Conservation (phyloP, 1,284 basidiomycete genomes). For the Porogramme epimiltina region DNA sequence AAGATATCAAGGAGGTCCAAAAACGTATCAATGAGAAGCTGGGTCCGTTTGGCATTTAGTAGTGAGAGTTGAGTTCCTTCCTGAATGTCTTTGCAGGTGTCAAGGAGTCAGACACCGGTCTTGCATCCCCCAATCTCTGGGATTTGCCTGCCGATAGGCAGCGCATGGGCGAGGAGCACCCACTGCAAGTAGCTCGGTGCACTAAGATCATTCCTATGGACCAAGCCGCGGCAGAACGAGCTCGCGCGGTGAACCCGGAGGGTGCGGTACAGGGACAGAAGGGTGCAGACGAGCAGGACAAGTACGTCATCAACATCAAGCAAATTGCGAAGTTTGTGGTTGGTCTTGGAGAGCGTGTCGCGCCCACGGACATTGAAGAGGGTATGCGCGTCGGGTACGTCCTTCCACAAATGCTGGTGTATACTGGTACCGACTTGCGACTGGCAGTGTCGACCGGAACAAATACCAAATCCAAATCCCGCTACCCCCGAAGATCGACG, state of each 20-base stretch:
- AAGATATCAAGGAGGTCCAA: slow-evolving; percentile 95
- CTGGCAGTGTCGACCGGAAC: slow-evolving; percentile 78
- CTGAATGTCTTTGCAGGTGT: slow-evolving; percentile 59
- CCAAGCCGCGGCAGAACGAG: slow-evolving; percentile 69
- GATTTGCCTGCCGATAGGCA: slow-evolving; percentile 88
- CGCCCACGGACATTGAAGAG: slow-evolving; percentile 98
- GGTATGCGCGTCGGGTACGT: slow-evolving; percentile 98
- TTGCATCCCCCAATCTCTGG: slow-evolving; percentile 97
- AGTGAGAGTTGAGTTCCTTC: neutral
- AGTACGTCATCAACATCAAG: slow-evolving; percentile 99
- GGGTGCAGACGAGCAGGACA: slow-evolving; percentile 95
- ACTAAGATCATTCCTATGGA: slow-evolving; percentile 96
- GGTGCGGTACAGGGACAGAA: slow-evolving; percentile 84
- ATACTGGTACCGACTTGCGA: slow-evolving; percentile 3
- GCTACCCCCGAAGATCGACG: slow-evolving; percentile 99
- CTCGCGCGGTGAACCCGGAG: slow-evolving; percentile 68
- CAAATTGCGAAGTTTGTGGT: slow-evolving; percentile 99
- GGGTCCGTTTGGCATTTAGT: slow-evolving; percentile 45
- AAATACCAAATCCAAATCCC: slow-evolving; percentile 99
- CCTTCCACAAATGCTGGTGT: slow-evolving; percentile 13
- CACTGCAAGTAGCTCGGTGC: slow-evolving; percentile 96
- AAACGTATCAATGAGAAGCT: slow-evolving; percentile 98
- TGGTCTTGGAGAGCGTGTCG: slow-evolving; percentile 93
- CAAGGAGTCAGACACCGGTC: slow-evolving; percentile 97
- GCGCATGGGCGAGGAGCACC: slow-evolving; percentile 91